Evolutionary conservation across 108 stramenopile species (phyloP), one percentile per base, ranked within the genome.

Genomic region (Seminavis robusta): DNA sequence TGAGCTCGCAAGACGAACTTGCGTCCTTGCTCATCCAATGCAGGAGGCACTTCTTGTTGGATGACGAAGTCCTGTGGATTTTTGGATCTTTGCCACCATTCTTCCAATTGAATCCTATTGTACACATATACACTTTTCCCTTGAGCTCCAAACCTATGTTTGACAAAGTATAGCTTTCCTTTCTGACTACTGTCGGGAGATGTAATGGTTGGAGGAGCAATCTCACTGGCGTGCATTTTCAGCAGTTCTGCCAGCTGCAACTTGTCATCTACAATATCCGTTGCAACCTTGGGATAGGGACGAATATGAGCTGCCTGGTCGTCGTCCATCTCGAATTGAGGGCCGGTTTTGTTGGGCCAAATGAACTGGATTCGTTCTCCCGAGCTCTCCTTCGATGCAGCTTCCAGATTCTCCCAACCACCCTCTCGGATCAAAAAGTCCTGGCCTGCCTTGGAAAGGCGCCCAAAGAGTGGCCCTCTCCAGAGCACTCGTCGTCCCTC

Each of bases 311-410:
- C 52, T n/a, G 33, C 52, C 4, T 16, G 6, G 6, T 6, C 4
- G 17, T 52, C 52, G 30, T 52, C 16, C 21, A 52, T 34, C 8
- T 52, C 33, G 17, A 52, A 52, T 19, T 52, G 52, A 6, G 52
- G 52, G 7, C 52, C 52, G 5, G 52, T 21, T 36, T 52, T 52
- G 31, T 7, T 34, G 33, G 52, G 52, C 52, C 52, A 52, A 52
- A 52, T 24, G 4, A 52, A 34, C 15, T 15, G 11, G 4, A 52
- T 11, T 4, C 52, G 52, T 8, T 49, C 7, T 28, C n/a, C n/a
- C n/a, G n/a, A n/a, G n/a, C n/a, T n/a, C n/a, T n/a, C n/a, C n/a
- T n/a, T n/a, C n/a, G n/a, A n/a, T n/a, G n/a, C n/a, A n/a, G n/a
- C n/a, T n/a, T n/a, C n/a, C n/a, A n/a, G n/a, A n/a, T n/a, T n/a